Evolutionary conservation across 2,329 filamentous ascomycete species (phyloP), one percentile per base, ranked within the genome.

Genomic region (Xylariaceae sp.): DNA sequence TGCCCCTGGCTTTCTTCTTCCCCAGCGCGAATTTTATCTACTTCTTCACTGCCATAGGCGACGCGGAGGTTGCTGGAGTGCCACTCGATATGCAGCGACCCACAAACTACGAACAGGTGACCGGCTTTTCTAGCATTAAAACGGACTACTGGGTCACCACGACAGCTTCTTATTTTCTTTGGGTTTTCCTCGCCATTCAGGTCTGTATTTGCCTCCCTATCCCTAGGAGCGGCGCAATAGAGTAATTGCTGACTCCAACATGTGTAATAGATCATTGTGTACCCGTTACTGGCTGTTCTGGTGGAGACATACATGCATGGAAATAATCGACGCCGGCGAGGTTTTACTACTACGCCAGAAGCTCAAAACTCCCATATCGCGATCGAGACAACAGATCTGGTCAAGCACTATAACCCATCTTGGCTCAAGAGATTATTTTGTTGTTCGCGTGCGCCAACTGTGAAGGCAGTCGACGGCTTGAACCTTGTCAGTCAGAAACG

Each of bases 391-490:
- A 52, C 50, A 3, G 66, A 66, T 16, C 65, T 77, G 6, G 68
- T 61, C 40, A 77, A 75, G 50, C 56, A 61, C 2, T 77, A 74
- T 59, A 47, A 44, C 0, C 67, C 71, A 1, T 67, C 60, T 2
- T 65, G 70, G 50, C 62, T 67, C 47, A 65, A 66, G 50, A 67
- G 58, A 14, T 48, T 70, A 0, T 70, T 68, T 45, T 70, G 67
- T 52, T 73, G 69, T 44, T 64, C 69, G 4, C 65, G 67, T 9
- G 59, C 63, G 7, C 64, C 66, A 12, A 64, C 68, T n/a, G 59
- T 62, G 10, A 68, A 65, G 48, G 88, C 88, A 0, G 86, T 90
- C 2, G 77, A 89, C 56, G 74, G 83, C 26, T 73, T 91, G 42
- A 81, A 77, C 56, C 76, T 90, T 18, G 73, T 81, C 18, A 83